phyloP scores from a whole-genome alignment of 2,329 filamentous ascomycete species.

The Colletotrichum shisoi region DNA sequence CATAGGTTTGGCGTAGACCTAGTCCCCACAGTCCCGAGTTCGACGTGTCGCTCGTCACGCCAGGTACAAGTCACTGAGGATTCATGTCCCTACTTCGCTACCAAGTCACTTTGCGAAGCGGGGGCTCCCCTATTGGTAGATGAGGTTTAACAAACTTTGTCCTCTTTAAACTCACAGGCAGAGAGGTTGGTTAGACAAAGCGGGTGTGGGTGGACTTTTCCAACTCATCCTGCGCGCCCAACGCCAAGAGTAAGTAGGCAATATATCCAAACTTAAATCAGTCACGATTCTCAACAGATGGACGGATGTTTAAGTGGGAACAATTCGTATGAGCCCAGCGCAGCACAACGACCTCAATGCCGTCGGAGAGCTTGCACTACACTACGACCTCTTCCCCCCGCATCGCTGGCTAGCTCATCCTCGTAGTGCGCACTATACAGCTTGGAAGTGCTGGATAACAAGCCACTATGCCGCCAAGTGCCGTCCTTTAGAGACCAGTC shows the following conservation, averaged over 20 bases:
- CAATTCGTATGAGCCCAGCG: too few species aligned
- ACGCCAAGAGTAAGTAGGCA: background rate
- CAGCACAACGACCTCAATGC: background rate
- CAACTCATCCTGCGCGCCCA: background rate
- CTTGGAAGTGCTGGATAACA: background rate
- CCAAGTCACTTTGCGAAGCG: too few species aligned
- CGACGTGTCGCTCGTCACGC: too few species aligned
- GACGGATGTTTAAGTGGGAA: background rate
- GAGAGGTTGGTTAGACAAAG: background rate
- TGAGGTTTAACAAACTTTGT: background rate
- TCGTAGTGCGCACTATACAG: background rate
- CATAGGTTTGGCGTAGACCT: too few species aligned
- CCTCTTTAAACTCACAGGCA: background rate
- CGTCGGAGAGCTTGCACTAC: background rate
- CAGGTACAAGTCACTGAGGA: too few species aligned
- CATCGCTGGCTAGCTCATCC: slow-evolving; percentile 7
- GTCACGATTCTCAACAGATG: background rate
- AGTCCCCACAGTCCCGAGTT: too few species aligned
- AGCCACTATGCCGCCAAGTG: background rate
- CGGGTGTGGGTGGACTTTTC: background rate
- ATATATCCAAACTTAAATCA: slow-evolving; percentile 2
- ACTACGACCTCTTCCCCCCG: slow-evolving; percentile 3
- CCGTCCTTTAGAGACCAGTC: background rate
- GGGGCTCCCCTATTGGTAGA: too few species aligned
- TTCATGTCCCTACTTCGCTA: too few species aligned